Conservation (phyloP, 352 stramenopile species). For the Phytophthora ramorum region DNA sequence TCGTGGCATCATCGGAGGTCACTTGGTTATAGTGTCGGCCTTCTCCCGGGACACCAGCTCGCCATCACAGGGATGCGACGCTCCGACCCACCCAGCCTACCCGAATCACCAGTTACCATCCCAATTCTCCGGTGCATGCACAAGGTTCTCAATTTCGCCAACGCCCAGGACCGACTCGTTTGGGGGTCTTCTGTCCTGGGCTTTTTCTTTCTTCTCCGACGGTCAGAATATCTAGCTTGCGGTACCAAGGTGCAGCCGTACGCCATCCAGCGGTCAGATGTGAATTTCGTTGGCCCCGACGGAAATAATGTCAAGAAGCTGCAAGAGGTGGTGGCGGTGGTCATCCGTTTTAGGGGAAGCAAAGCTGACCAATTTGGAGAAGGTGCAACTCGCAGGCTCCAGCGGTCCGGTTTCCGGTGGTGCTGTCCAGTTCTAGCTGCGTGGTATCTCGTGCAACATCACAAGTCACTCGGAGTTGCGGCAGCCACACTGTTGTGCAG, state of each 20-base stretch:
- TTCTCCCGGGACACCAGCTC: constrained; percentile 1
- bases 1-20: constrained; percentile 14
- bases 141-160: background rate
- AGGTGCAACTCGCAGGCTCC: background rate
- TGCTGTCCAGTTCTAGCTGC: background rate
- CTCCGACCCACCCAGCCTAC: background rate
- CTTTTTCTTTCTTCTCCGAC: constrained; percentile 8
- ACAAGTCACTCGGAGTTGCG: background rate
- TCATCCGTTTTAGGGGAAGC: constrained; percentile 2
- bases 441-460: background rate
- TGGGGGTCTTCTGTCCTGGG: constrained; percentile 1
- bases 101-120: background rate
- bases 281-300: background rate
- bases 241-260: background rate
- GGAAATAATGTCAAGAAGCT: background rate
- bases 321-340: background rate
- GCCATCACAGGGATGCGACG: constrained; percentile 5
- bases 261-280: background rate
- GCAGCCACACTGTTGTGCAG: background rate
- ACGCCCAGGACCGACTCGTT: constrained; percentile 6
- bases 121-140: background rate
- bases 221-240: constrained; percentile 1
- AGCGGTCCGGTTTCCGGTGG: background rate
- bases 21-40: background rate
- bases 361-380: constrained; percentile 10